Percentiles rank a stretch among this genome's conserved stretches.
Evolutionary conservation across 768 basidiomycete species (phyloP).

Genomic region (Pleurotus giganteus): DNA sequence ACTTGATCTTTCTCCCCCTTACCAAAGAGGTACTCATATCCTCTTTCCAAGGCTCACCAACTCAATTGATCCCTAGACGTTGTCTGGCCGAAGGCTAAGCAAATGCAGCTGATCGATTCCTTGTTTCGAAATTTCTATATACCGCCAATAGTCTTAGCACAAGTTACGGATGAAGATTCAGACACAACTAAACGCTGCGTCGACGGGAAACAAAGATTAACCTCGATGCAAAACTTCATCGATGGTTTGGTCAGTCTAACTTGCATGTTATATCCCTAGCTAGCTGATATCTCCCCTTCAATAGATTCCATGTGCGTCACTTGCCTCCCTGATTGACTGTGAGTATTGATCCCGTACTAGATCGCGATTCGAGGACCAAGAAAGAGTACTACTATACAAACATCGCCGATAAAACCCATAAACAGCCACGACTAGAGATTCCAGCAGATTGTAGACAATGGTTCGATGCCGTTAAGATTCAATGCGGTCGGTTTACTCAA

Average conservation of each 20-base stretch:
- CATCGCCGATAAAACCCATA: conserved; percentile 41
- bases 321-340: neutral
- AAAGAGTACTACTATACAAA: conserved; percentile 61
- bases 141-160: conserved; percentile 77
- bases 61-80: conserved; percentile 44
- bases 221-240: conserved; percentile 76
- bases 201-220: conserved; percentile 83
- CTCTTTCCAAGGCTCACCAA: neutral
- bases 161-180: conserved; percentile 51
- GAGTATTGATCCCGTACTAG: conserved; percentile 27
- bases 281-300: neutral
- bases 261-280: conserved; percentile 42
- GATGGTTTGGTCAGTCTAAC: conserved; percentile 61
- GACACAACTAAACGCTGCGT: conserved; percentile 62
- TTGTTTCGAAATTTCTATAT: conserved; percentile 77
- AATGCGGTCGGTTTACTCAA: conserved; percentile 54
- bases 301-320: conserved; percentile 20
- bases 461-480: conserved; percentile 59
- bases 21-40: conserved; percentile 61
- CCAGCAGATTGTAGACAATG: conserved; percentile 48
- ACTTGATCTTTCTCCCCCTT: conserved; percentile 69
- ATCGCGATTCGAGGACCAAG: conserved; percentile 54
- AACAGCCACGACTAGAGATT: conserved; percentile 47
- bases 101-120: conserved; percentile 72
- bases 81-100: conserved; percentile 73